Conservation (phyloP, 768 basidiomycete genomes). For the Tricholoma hemisulphureum region DNA sequence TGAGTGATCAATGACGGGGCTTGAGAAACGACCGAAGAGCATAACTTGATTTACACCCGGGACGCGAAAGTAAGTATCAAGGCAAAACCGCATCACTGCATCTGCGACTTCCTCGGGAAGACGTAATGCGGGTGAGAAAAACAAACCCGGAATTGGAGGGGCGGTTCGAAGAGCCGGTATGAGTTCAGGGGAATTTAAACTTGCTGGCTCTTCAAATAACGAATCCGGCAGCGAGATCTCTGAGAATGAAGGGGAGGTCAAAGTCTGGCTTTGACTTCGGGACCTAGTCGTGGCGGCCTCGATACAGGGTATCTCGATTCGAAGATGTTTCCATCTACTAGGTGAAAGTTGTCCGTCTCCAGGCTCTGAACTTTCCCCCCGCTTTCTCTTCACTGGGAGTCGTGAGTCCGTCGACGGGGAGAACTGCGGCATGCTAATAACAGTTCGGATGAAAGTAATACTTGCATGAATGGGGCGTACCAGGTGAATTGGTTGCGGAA, state of each 20-base stretch:
- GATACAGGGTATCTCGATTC: slow-evolving; percentile 14
- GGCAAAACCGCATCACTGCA: slow-evolving; percentile 48
- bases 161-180: slow-evolving; percentile 32
- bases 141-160: slow-evolving; percentile 66
- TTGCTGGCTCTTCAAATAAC: slow-evolving; percentile 43
- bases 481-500: neutral
- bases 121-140: slow-evolving; percentile 50
- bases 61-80: slow-evolving; percentile 52
- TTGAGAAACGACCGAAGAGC: slow-evolving; percentile 65
- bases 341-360: neutral
- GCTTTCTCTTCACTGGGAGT: neutral
- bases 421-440: neutral
- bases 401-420: neutral
- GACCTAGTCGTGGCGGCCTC: neutral
- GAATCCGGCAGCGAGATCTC: slow-evolving; percentile 37
- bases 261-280: too few relatives aligned
- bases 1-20: slow-evolving; percentile 8
- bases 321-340: slow-evolving; percentile 14
- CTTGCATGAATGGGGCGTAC: neutral
- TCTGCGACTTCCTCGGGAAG: slow-evolving; percentile 54
- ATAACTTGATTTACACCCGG: slow-evolving; percentile 73
- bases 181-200: neutral
- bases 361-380: neutral
- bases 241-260: slow-evolving; percentile 4
- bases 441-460: neutral